Evolutionary conservation across 31 red algal genomes (phyloP), one percentile per base, ranked within the genome.

Genomic region (Endocladia muricata): DNA sequence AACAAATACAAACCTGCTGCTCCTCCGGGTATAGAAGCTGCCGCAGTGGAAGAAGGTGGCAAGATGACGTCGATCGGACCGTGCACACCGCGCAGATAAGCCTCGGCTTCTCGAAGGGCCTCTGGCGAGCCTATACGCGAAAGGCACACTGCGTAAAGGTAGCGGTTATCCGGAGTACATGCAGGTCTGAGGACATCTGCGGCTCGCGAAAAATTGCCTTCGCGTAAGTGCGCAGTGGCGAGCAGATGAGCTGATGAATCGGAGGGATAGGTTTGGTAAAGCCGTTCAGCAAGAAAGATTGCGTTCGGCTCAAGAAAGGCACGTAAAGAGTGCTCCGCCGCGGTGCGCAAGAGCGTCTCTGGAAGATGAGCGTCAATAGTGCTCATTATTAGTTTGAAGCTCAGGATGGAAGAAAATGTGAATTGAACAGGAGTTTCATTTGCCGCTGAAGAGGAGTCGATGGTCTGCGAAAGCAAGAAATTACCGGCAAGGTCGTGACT

Each of bases 281-380:
- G 72, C n/a, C 81, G 79, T 55, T 95, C 86, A 33, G 92, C 92
- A 5, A 95, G 86, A 60, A 95, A 95, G 37, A 86, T 65, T 29
- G 73, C 89, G 40, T 78, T 89, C 8, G 75, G 74, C 67, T 78
- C 74, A 35, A 89, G 44, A 59, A 74, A 65, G 2, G 76, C 85
- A 22, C 59, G 61, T 7, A 89, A 76, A 38, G 85, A 78, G 44
- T 80, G 73, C 64, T 89, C 85, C 3, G 76, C 85, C 48, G 65
- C 85, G 2, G 76, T 54, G 19, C 85, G 75, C 1, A 89, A 49
- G 55, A 89, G 79, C 4, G 44, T 42, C 55, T 83, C 79, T 2
- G 79, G 51, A 31, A 73, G 62, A 51, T 34, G 32, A 7, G 61
- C 19, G 19, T 67, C 61, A n/a, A n/a, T n/a, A n/a, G n/a, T n/a